Percentiles rank a stretch among this genome's conserved stretches.
phyloP scores from a whole-genome alignment of 352 stramenopile species.

The Poterioochromonas sp. region DNA sequence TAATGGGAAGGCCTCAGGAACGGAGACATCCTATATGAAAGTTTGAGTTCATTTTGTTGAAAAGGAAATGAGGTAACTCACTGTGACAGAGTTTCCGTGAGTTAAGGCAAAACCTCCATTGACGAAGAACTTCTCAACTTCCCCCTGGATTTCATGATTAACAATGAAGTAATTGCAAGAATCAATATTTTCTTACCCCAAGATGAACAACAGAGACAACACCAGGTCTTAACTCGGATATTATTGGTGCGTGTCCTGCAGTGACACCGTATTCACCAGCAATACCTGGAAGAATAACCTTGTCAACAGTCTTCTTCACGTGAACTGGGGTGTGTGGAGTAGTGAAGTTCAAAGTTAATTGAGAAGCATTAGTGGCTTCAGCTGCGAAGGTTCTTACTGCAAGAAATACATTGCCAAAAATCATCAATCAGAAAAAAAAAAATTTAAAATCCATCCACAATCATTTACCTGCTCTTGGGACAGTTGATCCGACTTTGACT shows the following conservation, averaged over 20 bases:
- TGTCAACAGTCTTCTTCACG: conserved; percentile 62
- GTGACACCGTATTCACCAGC: conserved; percentile 95
- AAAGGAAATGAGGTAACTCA: conserved; percentile 42
- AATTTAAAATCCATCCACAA: background rate
- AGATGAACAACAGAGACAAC: conserved; percentile 70
- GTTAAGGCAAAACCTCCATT: conserved; percentile 89
- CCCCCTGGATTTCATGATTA: conserved; percentile 33
- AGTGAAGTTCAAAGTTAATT: conserved; percentile 53
- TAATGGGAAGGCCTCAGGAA: conserved; percentile 88
- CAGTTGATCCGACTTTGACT: too few relatives aligned
- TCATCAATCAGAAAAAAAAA: background rate
- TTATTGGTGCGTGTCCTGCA: conserved; percentile 86
- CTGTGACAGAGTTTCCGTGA: conserved; percentile 83
- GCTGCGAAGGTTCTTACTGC: background rate
- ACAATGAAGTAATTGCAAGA: background rate
- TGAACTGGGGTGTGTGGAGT: conserved; percentile 60
- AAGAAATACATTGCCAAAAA: background rate
- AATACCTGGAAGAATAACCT: conserved; percentile 83
- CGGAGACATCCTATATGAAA: conserved; percentile 75
- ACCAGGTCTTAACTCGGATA: conserved; percentile 92
- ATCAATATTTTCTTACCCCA: conserved; percentile 32
- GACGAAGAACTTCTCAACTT: conserved; percentile 92
- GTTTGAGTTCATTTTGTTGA: background rate
- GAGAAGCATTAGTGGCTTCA: conserved; percentile 26
- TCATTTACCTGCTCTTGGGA: background rate